These are phyloP conservation scores for Eimeria sp. DNA, from an alignment of 169 alveolate species.

Conservation along the genomic window DNA sequence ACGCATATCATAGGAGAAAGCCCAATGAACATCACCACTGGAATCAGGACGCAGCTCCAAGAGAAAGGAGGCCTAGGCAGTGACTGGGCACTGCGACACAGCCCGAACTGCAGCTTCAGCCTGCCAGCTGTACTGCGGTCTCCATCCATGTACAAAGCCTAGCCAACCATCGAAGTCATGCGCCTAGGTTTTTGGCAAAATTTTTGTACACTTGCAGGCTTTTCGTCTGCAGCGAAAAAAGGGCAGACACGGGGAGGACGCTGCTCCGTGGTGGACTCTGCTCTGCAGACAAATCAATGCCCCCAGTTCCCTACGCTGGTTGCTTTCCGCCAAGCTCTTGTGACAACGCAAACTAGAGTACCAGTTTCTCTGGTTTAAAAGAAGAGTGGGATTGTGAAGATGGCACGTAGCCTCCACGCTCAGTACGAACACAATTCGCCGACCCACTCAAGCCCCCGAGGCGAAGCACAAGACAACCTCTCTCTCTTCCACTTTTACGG, in stretches of 20 bases:
- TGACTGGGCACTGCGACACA: background rate
- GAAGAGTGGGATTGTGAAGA: background rate
- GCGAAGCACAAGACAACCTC: conserved; percentile 30
- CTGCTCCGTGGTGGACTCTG: conserved; percentile 16
- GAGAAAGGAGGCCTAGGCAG: background rate
- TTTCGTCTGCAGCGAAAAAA: background rate
- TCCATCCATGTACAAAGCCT: background rate
- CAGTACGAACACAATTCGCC: conserved; percentile 14
- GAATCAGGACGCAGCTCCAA: background rate
- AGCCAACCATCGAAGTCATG: background rate
- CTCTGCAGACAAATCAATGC: conserved; percentile 13
- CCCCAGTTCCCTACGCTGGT: background rate
- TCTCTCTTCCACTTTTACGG: conserved; percentile 5
- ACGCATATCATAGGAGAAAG: background rate
- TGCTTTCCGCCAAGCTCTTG: conserved; percentile 19
- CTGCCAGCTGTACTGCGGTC: background rate
- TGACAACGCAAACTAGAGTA: conserved; percentile 3
- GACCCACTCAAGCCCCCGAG: conserved; percentile 69
- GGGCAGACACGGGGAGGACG: background rate
- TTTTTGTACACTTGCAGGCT: background rate
- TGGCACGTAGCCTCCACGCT: background rate
- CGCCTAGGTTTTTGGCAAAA: background rate
- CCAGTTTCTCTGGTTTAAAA: conserved; percentile 14
- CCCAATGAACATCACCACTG: background rate
- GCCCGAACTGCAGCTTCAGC: conserved; percentile 20